These are phyloP conservation scores for Daldinia caldariorum DNA, from an alignment of 495 filamentous ascomycete genomes.

Conservation along the genomic window DNA sequence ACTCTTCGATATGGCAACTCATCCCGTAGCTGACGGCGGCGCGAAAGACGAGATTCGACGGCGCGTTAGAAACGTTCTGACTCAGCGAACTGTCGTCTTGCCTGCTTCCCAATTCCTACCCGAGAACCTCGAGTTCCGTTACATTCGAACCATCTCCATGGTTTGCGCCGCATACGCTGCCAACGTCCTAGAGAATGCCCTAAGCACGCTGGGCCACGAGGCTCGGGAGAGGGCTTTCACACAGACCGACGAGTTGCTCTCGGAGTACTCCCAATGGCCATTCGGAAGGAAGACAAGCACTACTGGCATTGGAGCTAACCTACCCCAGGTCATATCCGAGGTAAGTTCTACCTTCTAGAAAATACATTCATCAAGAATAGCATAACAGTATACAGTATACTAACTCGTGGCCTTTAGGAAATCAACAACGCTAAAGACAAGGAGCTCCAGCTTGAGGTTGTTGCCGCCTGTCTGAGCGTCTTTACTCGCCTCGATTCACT, in stretches of 20 bases:
- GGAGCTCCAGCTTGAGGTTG: conserved; percentile 96
- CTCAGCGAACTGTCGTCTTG: conserved; percentile 91
- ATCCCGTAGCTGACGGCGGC: conserved; percentile 95
- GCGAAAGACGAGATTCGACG: conserved; percentile 97
- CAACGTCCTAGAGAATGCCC: conserved; percentile 97
- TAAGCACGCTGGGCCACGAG: conserved; percentile 92
- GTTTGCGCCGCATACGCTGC: conserved; percentile 98
- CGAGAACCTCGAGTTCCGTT: conserved; percentile 92
- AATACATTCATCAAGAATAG: not conserved
- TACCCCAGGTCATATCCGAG: conserved; percentile 87
- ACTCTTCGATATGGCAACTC: conserved; percentile 99
- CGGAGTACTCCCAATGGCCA: conserved; percentile 96
- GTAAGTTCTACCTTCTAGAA: conserved; percentile 40
- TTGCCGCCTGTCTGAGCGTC: conserved; percentile 94
- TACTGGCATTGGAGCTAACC: conserved; percentile 88
- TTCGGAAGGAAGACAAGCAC: conserved; percentile 83
- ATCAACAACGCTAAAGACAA: conserved; percentile 85
- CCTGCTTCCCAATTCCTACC: conserved; percentile 85
- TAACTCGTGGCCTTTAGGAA: conserved; percentile 59
- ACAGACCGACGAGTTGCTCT: conserved; percentile 94
- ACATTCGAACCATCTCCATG: conserved; percentile 91
- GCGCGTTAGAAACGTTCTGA: conserved; percentile 91
- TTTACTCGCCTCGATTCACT: conserved; percentile 96
- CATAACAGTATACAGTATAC: not conserved
- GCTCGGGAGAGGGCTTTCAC: conserved; percentile 92